These are phyloP conservation scores for Cytospora mali DNA, from an alignment of 2,329 filamentous ascomycete species.

Conservation along the genomic window DNA sequence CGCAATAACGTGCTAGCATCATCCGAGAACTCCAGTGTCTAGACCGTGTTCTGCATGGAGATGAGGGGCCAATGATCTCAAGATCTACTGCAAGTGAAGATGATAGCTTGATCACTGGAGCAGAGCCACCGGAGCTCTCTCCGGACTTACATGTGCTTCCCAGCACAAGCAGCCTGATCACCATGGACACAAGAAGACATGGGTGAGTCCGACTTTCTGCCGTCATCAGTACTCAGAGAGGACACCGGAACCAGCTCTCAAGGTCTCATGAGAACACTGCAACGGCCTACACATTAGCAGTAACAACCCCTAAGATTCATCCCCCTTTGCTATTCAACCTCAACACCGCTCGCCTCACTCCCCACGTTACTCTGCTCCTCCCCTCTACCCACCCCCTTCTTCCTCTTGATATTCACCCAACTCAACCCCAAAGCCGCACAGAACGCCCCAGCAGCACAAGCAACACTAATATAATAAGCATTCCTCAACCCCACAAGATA, in stretches of 20 bases:
- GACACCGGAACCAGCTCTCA: background rate
- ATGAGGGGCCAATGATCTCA: too few species aligned
- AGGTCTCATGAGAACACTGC: background rate
- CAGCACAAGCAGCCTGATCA: background rate
- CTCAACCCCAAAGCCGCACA: conserved; percentile 46
- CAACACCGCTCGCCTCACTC: conserved; percentile 17
- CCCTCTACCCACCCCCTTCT: conserved; percentile 5
- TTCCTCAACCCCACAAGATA: conserved; percentile 54
- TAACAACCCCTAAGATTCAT: background rate
- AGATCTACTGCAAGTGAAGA: too few species aligned
- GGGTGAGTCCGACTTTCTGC: background rate
- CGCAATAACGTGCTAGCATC: too few species aligned
- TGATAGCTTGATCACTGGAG: too few species aligned
- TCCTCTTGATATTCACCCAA: conserved; percentile 58
- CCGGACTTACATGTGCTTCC: too few species aligned
- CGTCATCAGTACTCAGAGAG: background rate
- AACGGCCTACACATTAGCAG: too few species aligned
- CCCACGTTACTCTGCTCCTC: background rate
- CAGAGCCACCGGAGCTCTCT: too few species aligned
- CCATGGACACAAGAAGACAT: background rate
- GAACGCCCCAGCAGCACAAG: conserved; percentile 50
- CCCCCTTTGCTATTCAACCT: background rate
- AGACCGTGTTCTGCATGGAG: too few species aligned
- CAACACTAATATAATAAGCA: conserved; percentile 56
- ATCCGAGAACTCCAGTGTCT: too few species aligned